Evolutionary conservation across 163 green algal genomes (phyloP), one percentile per base, ranked within the genome.

Genomic region (Scenedesmus sp.): DNA sequence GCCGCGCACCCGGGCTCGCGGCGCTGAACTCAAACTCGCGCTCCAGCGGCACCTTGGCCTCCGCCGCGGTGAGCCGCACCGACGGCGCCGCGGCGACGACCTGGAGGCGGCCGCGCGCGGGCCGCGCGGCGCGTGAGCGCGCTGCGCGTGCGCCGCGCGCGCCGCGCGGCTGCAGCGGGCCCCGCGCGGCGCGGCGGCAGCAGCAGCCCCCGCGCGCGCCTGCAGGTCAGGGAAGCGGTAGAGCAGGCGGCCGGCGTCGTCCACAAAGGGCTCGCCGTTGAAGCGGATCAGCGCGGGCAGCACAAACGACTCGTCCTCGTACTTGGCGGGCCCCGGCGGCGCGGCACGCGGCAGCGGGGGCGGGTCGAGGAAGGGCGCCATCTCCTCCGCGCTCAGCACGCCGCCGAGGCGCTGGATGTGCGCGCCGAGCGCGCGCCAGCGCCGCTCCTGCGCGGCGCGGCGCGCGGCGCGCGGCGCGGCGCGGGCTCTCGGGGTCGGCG

Each of bases 161-260:
- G n/a, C n/a, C n/a, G n/a, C n/a, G n/a, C n/a, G n/a, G n/a, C n/a
- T n/a, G n/a, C n/a, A n/a, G n/a, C n/a, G n/a, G n/a, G n/a, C n/a
- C n/a, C 10, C 17, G 54, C 18, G 10, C 22, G 17, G 18, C n/a
- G n/a, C n/a, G n/a, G n/a, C n/a, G 6, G 17, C 33, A 31, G 70
- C 9, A 7, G 24, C 39, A 57, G 31, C 31, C 60, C 28, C 60
- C 31, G 60, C 1, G 6, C 4, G 54, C 31, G 69, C 31, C 79
- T 97, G 92, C 70, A 98, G 80, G 2, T 83, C 77, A 0, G 92
- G 92, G 70, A 97, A 98, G 20, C 67, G 29, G 85, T 97, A 97
- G 56, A 96, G 75, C 22, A 97, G 85, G 26, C 88, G 77, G 28
- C 93, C 93, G n/a, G 77, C 33, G 1, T 88, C 83, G 73, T 95